Percentiles rank a stretch among this genome's conserved stretches.
Conservation (phyloP, 768 basidiomycete genomes). For the Russula vinacea region DNA sequence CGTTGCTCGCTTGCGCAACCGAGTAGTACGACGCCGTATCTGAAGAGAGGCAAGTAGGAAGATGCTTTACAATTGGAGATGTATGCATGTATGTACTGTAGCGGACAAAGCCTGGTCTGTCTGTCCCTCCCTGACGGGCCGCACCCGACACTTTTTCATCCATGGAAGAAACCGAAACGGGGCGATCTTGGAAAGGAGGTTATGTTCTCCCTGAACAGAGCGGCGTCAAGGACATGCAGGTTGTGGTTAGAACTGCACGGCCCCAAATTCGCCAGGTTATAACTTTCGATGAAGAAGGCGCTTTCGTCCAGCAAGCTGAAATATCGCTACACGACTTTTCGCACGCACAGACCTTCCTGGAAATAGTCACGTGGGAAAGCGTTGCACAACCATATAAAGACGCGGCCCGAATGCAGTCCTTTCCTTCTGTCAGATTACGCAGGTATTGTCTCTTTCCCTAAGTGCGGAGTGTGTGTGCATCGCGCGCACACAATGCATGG, state of each 20-base stretch:
- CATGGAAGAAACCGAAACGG: constrained; percentile 39
- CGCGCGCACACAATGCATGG: background rate
- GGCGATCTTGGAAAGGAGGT: constrained; percentile 68
- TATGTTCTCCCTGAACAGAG: constrained; percentile 52
- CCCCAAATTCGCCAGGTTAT: constrained; percentile 74
- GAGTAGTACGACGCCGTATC: constrained; percentile 8
- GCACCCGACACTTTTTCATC: constrained; percentile 42
- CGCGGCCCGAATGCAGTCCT: background rate
- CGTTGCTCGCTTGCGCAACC: constrained; percentile 20
- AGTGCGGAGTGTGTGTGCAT: constrained; percentile 14
- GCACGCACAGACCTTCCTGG: constrained; percentile 59
- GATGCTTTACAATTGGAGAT: background rate
- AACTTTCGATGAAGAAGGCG: constrained; percentile 55
- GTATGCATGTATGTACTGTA: background rate
- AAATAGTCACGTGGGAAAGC: constrained; percentile 27
- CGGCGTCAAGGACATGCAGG: constrained; percentile 46
- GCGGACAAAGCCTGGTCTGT: background rate
- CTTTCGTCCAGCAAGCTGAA: background rate
- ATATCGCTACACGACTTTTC: constrained; percentile 22
- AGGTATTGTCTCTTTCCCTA: background rate
- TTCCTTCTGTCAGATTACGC: constrained; percentile 12
- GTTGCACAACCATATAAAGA: constrained; percentile 26
- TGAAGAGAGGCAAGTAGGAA: background rate
- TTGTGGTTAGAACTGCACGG: background rate
- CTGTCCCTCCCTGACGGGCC: constrained; percentile 57